Percentiles rank a stretch among this genome's conserved stretches.
Evolutionary conservation across 2,329 filamentous ascomycete species (phyloP).

Genomic region (Penicillium sp.): DNA sequence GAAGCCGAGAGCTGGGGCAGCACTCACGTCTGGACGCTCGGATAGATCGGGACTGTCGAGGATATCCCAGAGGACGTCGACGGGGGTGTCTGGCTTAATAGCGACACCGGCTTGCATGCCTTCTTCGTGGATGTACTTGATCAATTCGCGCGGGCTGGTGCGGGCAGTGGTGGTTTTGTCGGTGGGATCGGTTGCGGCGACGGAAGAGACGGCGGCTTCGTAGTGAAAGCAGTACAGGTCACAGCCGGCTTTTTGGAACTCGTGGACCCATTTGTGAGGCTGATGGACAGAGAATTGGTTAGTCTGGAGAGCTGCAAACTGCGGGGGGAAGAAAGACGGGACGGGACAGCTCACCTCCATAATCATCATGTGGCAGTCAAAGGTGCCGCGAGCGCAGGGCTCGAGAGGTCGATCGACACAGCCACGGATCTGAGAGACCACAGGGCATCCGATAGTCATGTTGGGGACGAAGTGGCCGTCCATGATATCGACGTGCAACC

Average conservation of each 20-base stretch:
- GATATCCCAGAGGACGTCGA: constrained; percentile 91
- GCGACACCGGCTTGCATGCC: constrained; percentile 92
- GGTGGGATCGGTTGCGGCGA: constrained; percentile 79
- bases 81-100: constrained; percentile 88
- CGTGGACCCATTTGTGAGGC: constrained; percentile 98
- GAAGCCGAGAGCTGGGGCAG: neutral
- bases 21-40: constrained; percentile 85
- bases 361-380: constrained; percentile 99
- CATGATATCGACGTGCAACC: constrained; percentile 97
- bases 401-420: constrained; percentile 77
- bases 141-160: constrained; percentile 82
- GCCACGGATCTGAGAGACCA: constrained; percentile 89
- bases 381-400: constrained; percentile 80
- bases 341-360: constrained; percentile 70
- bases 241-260: constrained; percentile 91
- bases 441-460: constrained; percentile 93
- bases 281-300: constrained; percentile 38
- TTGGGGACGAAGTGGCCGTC: constrained; percentile 99
- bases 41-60: constrained; percentile 72
- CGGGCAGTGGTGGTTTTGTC: constrained; percentile 65
- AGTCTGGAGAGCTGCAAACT: neutral
- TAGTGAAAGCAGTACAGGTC: constrained; percentile 99
- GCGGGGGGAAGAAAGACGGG: neutral
- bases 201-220: constrained; percentile 84
- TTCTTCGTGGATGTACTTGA: constrained; percentile 85